A percentile compares a stretch with the other conserved stretches of the same genome.
Evolutionary conservation across 2,329 filamentous ascomycete genomes (phyloP).

Genomic region (Ophidiomyces ophidiicola): DNA sequence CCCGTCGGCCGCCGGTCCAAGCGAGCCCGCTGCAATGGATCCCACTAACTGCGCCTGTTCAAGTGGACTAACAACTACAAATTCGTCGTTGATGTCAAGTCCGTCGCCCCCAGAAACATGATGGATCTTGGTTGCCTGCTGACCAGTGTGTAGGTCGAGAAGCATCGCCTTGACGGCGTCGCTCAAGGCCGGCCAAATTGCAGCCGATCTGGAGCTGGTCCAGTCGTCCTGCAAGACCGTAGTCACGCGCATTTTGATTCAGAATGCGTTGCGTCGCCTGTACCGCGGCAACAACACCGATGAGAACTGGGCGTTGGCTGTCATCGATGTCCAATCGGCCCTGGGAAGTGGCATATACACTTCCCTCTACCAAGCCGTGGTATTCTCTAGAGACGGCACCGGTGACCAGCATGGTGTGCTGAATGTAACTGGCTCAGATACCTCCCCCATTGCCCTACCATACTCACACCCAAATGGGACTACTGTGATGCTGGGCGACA

Average conservation of each 20-base stretch:
- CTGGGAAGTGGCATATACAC: slow-evolving; percentile 48
- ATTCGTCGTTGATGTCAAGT: slow-evolving; percentile 5
- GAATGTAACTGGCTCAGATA: not conserved
- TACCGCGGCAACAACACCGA: slow-evolving; percentile 41
- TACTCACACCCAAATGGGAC: slow-evolving; percentile 3
- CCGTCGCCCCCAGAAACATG: no score
- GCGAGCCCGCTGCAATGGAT: no score
- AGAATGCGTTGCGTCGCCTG: slow-evolving; percentile 41
- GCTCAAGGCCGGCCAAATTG: slow-evolving; percentile 71
- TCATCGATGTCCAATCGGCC: slow-evolving; percentile 57
- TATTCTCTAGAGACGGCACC: slow-evolving; percentile 58
- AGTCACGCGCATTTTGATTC: slow-evolving; percentile 48
- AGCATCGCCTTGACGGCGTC: slow-evolving; percentile 54
- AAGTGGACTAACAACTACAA: slow-evolving; percentile 7
- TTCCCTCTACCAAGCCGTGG: slow-evolving; percentile 52
- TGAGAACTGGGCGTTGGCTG: slow-evolving; percentile 49
- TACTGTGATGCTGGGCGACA: slow-evolving; percentile 1
- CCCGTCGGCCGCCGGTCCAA: no score
- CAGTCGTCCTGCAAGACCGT: slow-evolving; percentile 63
- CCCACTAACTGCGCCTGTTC: not conserved
- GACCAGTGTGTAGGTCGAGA: not conserved
- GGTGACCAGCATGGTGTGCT: slow-evolving; percentile 29
- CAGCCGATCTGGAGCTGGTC: slow-evolving; percentile 66
- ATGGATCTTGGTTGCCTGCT: no score
- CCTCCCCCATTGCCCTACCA: not conserved